phyloP scores from a whole-genome alignment of 495 filamentous ascomycete species.

The Hypoxylon trugodes region DNA sequence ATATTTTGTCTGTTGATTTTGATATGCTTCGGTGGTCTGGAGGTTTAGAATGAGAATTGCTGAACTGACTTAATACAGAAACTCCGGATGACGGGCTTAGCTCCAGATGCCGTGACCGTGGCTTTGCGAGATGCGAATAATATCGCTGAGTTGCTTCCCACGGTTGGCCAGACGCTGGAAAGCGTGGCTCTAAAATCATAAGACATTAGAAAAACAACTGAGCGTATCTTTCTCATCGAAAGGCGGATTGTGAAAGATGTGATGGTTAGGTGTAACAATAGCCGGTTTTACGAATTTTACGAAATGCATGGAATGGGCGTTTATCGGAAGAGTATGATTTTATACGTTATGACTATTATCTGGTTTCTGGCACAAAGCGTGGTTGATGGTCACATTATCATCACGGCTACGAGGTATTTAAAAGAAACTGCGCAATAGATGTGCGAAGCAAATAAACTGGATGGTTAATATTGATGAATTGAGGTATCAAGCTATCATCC shows the following conservation, averaged over 20 bases:
- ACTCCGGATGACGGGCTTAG: constrained; percentile 67
- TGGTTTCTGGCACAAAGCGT: too few relatives aligned
- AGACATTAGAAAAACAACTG: not conserved
- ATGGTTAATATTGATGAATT: constrained; percentile 8
- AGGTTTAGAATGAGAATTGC: not conserved
- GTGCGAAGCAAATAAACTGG: constrained; percentile 3
- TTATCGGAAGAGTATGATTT: too few relatives aligned
- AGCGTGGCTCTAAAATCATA: constrained; percentile 48
- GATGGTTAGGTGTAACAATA: too few relatives aligned
- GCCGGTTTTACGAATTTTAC: too few relatives aligned
- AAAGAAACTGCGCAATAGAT: not conserved
- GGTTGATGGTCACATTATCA: too few relatives aligned
- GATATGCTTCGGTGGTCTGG: not conserved
- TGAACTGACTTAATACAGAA: constrained; percentile 56
- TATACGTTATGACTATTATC: too few relatives aligned
- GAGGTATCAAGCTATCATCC: constrained; percentile 6
- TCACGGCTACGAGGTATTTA: too few relatives aligned
- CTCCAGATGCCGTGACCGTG: constrained; percentile 75
- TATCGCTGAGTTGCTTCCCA: constrained; percentile 74
- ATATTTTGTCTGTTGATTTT: not conserved
- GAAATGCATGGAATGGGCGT: too few relatives aligned
- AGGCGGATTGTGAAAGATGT: too few relatives aligned
- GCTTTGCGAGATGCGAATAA: constrained; percentile 85
- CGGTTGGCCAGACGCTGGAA: constrained; percentile 66
- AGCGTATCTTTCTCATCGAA: too few relatives aligned